Base-by-base conservation (phyloP, 352 stramenopile species). In the Phytophthora citricola region DNA sequence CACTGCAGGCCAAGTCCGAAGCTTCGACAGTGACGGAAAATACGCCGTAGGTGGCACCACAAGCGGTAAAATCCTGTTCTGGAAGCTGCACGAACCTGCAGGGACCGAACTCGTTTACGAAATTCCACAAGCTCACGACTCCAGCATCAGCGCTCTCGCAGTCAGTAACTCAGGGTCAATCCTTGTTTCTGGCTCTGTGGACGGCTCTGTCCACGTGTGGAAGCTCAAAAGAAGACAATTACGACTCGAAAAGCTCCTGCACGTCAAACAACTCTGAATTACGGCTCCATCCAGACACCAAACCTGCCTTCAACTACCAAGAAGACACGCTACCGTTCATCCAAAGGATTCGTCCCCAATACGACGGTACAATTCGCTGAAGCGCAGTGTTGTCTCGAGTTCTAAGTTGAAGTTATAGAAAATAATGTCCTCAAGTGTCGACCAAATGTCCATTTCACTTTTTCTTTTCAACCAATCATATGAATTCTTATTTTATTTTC, bases 11-110 rank as follows among this genome's bases (percentile, higher is more conserved):
- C 78, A 87, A 75, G 66, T 91, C 12, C 67, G 81, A 17, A 89
- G 83, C 43, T 89, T 94, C 36, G 83, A 90, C 24, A 92, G 81
- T 17, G 82, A 94, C 53, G 86, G 86, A 4, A 76, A 79, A 38
- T 92, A 86, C 39, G 86, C 83, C 2, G 76, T 94, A 3, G 85
- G 83, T 5, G 82, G 86, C 15, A 91, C 82, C 5, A 87, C 81
- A 1, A 78, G 78, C 27, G 86, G 83, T 15, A 76, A 73, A 24
- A 57, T 92, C 26, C 72, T 90, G 15, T 90, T 92, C 56, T 93
- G 84, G 86, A 86, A 89, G 49, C 47, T 92, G 15, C 73, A 83
- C 44, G 66, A 80, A 6, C 39, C 60, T 8, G 26, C 47, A 34
- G 83, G 75, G 7, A 75, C 71, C 1, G 79, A 87, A 27, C 41